These are phyloP conservation scores for Starmerella geochares DNA, from an alignment of 805 yeast species.

Conservation along the genomic window DNA sequence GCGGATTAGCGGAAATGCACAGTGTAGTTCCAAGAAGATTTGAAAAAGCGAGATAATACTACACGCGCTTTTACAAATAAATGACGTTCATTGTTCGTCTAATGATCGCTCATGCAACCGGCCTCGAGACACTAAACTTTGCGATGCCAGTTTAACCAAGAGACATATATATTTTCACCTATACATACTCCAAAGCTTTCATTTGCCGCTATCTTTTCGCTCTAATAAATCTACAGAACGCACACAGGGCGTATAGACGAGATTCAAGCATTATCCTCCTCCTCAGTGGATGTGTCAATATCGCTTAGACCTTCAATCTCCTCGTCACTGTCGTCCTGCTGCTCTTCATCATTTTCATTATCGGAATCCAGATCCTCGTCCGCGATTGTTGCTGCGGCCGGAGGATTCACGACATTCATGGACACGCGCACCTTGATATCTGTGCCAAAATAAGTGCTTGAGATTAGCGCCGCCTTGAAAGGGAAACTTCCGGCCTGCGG, in stretches of 20 bases:
- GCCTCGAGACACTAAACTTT: no score
- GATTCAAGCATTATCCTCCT: slow-evolving; percentile 32
- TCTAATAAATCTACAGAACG: neutral
- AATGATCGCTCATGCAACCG: no score
- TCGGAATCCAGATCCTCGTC: slow-evolving; percentile 33
- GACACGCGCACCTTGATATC: slow-evolving; percentile 64
- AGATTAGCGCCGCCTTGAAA: slow-evolving; percentile 61
- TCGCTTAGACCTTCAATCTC: slow-evolving; percentile 37
- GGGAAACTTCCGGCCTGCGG: slow-evolving; percentile 50
- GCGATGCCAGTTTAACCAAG: no score
- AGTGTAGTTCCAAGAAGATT: no score
- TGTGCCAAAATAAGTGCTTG: slow-evolving; percentile 69
- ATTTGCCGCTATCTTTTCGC: slow-evolving; percentile 32
- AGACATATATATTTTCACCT: no score
- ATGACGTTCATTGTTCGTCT: no score
- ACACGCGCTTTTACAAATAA: no score
- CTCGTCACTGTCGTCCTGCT: slow-evolving; percentile 38
- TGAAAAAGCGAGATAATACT: no score
- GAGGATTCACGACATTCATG: slow-evolving; percentile 45
- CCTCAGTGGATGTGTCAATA: slow-evolving; percentile 56
- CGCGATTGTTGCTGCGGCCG: slow-evolving; percentile 33
- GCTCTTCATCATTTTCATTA: slow-evolving; percentile 30
- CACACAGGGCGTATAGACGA: neutral
- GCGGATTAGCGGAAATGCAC: no score
- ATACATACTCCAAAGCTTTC: no score